phyloP scores from a whole-genome alignment of 257 asterid species.

The Solanum piurae region DNA sequence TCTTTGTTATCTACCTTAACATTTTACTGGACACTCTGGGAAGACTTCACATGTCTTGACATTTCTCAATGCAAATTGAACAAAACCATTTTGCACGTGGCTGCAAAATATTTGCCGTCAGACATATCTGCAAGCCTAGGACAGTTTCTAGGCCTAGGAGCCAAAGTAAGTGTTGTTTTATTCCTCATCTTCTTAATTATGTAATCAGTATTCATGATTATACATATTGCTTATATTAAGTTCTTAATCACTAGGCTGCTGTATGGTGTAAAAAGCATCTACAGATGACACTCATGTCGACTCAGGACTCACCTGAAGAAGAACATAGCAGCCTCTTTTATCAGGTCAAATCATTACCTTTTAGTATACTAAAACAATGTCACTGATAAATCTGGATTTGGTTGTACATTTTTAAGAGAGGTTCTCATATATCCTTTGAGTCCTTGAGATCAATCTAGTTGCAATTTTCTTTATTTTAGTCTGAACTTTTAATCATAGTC shows the following conservation, averaged over 20 bases:
- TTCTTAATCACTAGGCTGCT: slow-evolving; percentile 42
- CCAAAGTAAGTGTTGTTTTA: slow-evolving; percentile 33
- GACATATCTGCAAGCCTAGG: slow-evolving; percentile 55
- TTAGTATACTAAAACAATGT: not conserved
- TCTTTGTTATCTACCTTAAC: slow-evolving; percentile 33
- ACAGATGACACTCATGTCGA: slow-evolving; percentile 84
- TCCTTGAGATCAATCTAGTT: not conserved
- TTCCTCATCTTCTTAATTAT: not conserved
- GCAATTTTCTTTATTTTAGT: not conserved
- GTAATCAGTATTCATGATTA: not conserved
- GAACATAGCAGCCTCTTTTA: slow-evolving; percentile 68
- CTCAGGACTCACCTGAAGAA: slow-evolving; percentile 88
- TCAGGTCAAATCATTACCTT: slow-evolving; percentile 43
- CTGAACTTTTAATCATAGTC: not conserved
- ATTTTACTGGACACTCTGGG: slow-evolving; percentile 58
- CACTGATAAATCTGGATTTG: not conserved
- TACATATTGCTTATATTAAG: not conserved
- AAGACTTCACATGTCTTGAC: slow-evolving; percentile 86
- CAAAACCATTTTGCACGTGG: slow-evolving; percentile 58
- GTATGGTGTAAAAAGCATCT: slow-evolving; percentile 87
- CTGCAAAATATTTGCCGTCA: slow-evolving; percentile 48
- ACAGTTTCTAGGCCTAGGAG: slow-evolving; percentile 55
- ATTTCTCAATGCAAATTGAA: slow-evolving; percentile 82
- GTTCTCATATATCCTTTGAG: not conserved
- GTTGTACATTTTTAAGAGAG: not conserved